Percentiles rank a stretch among this genome's conserved stretches.
Conservation (phyloP, 257 asterid species). For the Solanum habrochaites region DNA sequence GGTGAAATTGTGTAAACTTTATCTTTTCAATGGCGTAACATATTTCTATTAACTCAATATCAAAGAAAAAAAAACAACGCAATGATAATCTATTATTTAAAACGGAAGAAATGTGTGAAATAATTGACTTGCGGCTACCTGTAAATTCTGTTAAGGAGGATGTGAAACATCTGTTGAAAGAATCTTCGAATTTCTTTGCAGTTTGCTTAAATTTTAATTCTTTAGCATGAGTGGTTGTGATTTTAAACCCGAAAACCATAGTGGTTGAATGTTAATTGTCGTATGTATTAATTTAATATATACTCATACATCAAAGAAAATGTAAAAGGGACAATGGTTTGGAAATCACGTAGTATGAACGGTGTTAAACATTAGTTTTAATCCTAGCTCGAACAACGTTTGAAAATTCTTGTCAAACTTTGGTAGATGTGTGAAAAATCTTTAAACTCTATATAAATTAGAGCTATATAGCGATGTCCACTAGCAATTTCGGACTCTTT, state of each 20-base stretch:
- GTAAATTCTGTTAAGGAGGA: not conserved
- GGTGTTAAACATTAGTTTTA: no score
- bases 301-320: slow-evolving; percentile 3
- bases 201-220: slow-evolving; percentile 6
- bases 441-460: no score
- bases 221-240: not conserved
- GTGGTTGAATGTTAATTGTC: not conserved
- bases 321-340: not conserved
- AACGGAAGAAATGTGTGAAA: not conserved
- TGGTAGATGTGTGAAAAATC: no score
- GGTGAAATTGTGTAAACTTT: not conserved
- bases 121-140: not conserved
- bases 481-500: not conserved
- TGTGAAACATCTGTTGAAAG: not conserved
- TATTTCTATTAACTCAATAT: not conserved
- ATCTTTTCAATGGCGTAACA: not conserved
- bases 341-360: no score
- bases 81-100: no score
- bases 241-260: not conserved
- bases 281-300: not conserved
- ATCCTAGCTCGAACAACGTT: no score
- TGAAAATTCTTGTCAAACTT: no score
- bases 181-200: not conserved
- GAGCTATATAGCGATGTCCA: no score
- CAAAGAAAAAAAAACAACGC: no score